phyloP scores from a whole-genome alignment of 2,329 filamentous ascomycete species.

The Plectosphaerella plurivora region DNA sequence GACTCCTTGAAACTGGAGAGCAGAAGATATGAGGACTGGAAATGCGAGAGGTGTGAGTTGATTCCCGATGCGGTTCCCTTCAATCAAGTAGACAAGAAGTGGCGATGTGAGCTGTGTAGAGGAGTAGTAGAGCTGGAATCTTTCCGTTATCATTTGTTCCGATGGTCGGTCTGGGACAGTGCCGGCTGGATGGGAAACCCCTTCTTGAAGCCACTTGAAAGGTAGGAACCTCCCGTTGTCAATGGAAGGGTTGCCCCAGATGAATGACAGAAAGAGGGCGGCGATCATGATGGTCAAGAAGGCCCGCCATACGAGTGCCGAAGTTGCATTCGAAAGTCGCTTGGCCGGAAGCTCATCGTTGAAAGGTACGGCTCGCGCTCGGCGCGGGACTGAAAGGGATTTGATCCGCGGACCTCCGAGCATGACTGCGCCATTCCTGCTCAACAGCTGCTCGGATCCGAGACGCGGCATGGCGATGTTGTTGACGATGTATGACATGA shows the following conservation, averaged over 20 bases:
- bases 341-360: constrained; percentile 10
- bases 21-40: constrained; percentile 10
- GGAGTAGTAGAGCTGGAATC: constrained; percentile 9
- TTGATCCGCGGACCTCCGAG: neutral
- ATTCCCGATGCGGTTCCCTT: constrained; percentile 16
- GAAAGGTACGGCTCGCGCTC: constrained; percentile 9
- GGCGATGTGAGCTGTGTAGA: constrained; percentile 15
- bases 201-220: neutral
- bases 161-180: neutral
- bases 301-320: neutral
- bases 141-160: neutral
- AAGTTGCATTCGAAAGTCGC: no score
- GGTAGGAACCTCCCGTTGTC: no score
- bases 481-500: neutral
- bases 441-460: neutral
- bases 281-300: neutral
- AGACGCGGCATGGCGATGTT: neutral
- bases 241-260: no score
- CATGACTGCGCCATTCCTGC: neutral
- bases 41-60: constrained; percentile 7
- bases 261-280: neutral
- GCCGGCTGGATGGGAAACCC: neutral
- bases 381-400: constrained; percentile 5
- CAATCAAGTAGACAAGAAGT: constrained; percentile 16
- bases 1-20: constrained; percentile 9